A percentile compares a stretch with the other conserved stretches of the same genome.
Conservation (phyloP, 1,139 yeast genomes). For the Hanseniaspora sp. region DNA sequence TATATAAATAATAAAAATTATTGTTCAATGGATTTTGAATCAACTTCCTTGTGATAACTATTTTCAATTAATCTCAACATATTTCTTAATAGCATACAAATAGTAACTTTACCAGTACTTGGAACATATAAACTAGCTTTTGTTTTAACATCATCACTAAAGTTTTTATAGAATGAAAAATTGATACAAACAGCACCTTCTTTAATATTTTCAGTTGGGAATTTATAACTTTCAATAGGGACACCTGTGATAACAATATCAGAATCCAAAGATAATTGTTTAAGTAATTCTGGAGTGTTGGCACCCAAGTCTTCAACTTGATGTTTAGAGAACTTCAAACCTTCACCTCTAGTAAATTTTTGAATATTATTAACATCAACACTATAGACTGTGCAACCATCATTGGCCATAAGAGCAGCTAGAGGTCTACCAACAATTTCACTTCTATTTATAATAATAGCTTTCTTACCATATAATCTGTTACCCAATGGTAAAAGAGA, state of each 20-base stretch:
- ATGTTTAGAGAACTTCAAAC: conserved; percentile 70
- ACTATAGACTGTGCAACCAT: conserved; percentile 92
- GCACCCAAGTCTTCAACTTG: conserved; percentile 61
- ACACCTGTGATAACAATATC: conserved; percentile 96
- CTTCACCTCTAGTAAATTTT: conserved; percentile 88
- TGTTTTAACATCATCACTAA: conserved; percentile 63
- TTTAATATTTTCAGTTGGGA: conserved; percentile 66
- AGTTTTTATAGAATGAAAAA: conserved; percentile 81
- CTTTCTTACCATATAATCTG: conserved; percentile 81
- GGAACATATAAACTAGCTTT: conserved; percentile 90
- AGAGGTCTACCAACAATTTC: conserved; percentile 96
- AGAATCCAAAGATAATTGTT: conserved; percentile 58
- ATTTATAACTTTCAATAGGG: conserved; percentile 70
- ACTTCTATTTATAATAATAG: conserved; percentile 80
- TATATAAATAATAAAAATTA: neutral
- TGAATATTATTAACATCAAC: conserved; percentile 81
- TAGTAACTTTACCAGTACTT: conserved; percentile 90
- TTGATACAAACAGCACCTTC: conserved; percentile 87
- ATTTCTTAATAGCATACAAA: conserved; percentile 83
- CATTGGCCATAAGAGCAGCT: conserved; percentile 91
- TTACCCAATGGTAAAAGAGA: conserved; percentile 74
- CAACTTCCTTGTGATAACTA: conserved; percentile 26
- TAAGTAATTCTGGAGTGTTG: conserved; percentile 37
- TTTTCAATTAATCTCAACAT: conserved; percentile 69
- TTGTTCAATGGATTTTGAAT: neutral